A percentile compares a stretch with the other conserved stretches of the same genome.
These are phyloP conservation scores for Nicotiana sylvestris DNA, from an alignment of 257 asterid species.

Conservation along the genomic window DNA sequence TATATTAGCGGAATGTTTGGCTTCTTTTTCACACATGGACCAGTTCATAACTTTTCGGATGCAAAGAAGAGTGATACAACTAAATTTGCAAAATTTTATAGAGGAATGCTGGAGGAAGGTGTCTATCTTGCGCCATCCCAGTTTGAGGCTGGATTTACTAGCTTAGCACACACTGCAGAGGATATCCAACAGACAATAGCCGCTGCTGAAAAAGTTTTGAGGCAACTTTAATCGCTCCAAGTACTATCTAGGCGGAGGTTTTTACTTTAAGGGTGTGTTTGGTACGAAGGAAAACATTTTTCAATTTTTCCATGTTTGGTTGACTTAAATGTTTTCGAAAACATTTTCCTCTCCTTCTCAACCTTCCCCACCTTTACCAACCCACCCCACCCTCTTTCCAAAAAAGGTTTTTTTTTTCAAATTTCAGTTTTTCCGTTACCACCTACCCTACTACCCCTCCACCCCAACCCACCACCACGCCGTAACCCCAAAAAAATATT, in stretches of 20 bases:
- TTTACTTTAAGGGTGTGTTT: neutral
- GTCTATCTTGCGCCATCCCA: constrained; percentile 92
- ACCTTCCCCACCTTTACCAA: no score
- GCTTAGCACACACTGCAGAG: constrained; percentile 73
- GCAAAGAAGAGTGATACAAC: constrained; percentile 88
- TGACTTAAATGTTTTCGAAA: no score
- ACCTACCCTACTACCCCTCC: no score
- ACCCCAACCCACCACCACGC: no score
- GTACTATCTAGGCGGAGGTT: neutral
- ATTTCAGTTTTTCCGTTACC: no score
- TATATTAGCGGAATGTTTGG: constrained; percentile 85
- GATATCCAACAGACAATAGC: constrained; percentile 76
- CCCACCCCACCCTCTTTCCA: no score
- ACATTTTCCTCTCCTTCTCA: no score
- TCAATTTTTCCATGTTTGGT: no score
- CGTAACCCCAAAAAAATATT: no score
- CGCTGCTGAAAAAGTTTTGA: constrained; percentile 82
- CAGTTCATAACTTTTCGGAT: constrained; percentile 68
- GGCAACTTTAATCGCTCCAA: neutral
- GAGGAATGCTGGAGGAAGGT: constrained; percentile 94
- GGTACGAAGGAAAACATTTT: no score
- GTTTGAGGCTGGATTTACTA: constrained; percentile 91
- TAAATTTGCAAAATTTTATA: constrained; percentile 62
- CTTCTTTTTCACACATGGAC: constrained; percentile 85
- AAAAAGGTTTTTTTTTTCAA: no score